Base-by-base conservation (phyloP, 2,329 filamentous ascomycete genomes). In the Colletotrichum liriopes region DNA sequence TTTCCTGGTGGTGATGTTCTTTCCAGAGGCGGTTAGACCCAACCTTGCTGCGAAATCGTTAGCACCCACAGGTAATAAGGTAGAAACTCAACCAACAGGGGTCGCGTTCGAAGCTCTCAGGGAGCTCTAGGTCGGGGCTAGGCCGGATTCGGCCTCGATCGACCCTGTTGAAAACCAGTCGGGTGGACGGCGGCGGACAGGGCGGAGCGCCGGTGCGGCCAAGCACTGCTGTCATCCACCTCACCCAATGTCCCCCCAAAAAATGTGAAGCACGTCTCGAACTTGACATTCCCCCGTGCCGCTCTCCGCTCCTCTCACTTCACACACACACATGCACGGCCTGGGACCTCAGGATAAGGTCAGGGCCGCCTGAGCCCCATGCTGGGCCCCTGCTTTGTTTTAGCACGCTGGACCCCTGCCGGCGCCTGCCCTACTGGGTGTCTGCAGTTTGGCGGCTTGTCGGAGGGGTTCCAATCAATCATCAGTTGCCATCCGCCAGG, bases 131-230 rank as follows among this genome's bases (percentile, higher is more conserved):
- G 59, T 23, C n/a, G n/a, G 35, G 65, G 52, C 58, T 72, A 72
- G 55, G 65, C 65, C 45, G 32, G 43, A 61, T 45, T 20, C 29
- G 54, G 32, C 45, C 26, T 47, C n/a, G 23, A 16, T 3, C 5
- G 23, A n/a, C 52, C 69, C 41, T 63, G 69, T 72, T 69, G 55
- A 64, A 37, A 72, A 69, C 65, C 52, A 8, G 58, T 23, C 43
- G 26, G 59, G 64, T 52, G 68, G 29, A 35, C 16, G 35, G 45
- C 51, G 32, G 59, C 54, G 52, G 69, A 69, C 69, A 69, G 69
- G 65, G 69, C 69, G 69, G 69, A 72, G 69, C 69, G 54, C 65
- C 49, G 58, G 56, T 67, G 65, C 65, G 65, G 47, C 35, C 47
- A 45, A 37, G 47, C 43, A n/a, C 23, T n/a, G 43, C 60, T 51